phyloP scores from a whole-genome alignment of 1,139 yeast genomes.

The Suhomyces bokatorum region DNA sequence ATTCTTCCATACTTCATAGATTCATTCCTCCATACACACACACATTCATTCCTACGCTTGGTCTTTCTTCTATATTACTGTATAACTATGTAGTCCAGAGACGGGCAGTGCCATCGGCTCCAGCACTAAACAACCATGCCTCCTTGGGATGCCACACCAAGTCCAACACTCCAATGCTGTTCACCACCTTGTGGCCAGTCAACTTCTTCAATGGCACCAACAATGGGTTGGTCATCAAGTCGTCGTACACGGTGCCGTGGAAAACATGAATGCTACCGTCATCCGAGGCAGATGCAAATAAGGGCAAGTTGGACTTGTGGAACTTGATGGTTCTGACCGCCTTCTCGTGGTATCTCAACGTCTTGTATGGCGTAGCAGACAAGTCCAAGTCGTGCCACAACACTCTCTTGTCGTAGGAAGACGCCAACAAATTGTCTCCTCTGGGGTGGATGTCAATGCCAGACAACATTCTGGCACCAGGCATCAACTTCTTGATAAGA shows the following conservation, averaged over 20 bases:
- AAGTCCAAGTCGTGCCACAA: conserved; percentile 97
- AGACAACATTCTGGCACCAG: conserved; percentile 96
- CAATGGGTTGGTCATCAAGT: conserved; percentile 90
- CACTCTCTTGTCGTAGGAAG: conserved; percentile 92
- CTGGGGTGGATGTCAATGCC: conserved; percentile 92
- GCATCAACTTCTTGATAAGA: conserved; percentile 77
- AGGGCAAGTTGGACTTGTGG: conserved; percentile 83
- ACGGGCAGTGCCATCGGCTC: conserved; percentile 96
- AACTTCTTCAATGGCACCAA: conserved; percentile 94
- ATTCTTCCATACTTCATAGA: no score
- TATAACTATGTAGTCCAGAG: conserved; percentile 82
- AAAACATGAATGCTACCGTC: conserved; percentile 92
- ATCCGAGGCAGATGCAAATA: conserved; percentile 95
- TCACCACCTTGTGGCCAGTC: conserved; percentile 82
- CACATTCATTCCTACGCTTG: no score
- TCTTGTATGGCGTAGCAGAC: conserved; percentile 88
- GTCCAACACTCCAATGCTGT: conserved; percentile 86
- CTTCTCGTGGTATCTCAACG: conserved; percentile 88
- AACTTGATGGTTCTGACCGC: conserved; percentile 88
- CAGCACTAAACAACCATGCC: conserved; percentile 98
- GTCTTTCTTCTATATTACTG: background rate
- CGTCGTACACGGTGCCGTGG: conserved; percentile 97
- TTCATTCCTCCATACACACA: no score
- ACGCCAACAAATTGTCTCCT: conserved; percentile 91
- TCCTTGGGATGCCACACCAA: conserved; percentile 96